Conservation (phyloP, 176 grass and related monocot species). For the Ensete ventricosum region DNA sequence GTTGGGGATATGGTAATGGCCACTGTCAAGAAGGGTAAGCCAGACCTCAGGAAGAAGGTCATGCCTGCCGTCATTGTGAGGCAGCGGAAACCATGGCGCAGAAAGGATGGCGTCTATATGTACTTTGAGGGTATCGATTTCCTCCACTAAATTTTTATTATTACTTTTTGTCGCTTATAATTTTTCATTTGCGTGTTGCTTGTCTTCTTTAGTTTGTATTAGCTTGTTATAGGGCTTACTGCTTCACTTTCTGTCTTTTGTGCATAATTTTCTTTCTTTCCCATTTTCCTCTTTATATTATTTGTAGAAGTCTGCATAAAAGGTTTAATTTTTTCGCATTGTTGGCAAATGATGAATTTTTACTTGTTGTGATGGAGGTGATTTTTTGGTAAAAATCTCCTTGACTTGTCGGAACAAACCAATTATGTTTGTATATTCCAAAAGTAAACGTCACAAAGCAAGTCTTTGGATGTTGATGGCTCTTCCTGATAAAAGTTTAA, state of each 20-base stretch:
- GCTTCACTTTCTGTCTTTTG: no score
- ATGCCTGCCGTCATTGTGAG: not conserved
- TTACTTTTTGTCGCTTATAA: no score
- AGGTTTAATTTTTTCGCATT: no score
- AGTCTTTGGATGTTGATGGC: not conserved
- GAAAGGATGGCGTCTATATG: not conserved
- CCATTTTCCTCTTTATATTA: no score
- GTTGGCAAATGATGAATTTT: no score
- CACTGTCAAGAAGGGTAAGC: not conserved
- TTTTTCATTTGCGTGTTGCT: no score
- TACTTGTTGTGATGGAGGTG: not conserved
- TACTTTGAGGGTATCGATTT: not conserved
- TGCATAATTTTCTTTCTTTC: no score
- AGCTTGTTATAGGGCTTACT: no score
- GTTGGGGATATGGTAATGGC: not conserved
- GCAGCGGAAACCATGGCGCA: not conserved
- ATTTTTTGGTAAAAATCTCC: not conserved
- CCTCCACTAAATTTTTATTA: no score
- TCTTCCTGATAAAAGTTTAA: not conserved
- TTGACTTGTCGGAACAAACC: not conserved
- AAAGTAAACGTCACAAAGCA: not conserved
- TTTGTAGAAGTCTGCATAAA: no score
- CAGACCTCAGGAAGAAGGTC: not conserved
- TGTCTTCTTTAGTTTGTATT: no score
- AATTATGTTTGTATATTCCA: slow-evolving; percentile 2